phyloP scores from a whole-genome alignment of 352 stramenopile species.

The Phytophthora pisi region DNA sequence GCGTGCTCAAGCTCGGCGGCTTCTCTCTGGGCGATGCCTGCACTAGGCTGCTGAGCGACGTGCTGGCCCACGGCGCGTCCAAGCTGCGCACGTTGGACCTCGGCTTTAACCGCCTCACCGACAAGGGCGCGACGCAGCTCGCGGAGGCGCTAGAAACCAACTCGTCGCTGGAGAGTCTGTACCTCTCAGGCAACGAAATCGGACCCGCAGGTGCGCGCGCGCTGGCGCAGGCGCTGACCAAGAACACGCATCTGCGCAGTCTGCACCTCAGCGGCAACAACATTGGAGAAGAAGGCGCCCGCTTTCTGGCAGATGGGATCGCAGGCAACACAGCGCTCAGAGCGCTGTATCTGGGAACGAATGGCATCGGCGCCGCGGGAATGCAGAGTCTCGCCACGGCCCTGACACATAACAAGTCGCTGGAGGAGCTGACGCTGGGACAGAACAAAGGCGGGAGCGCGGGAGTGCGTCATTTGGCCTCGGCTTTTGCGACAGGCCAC shows the following conservation, averaged over 20 bases:
- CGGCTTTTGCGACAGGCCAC: conserved; percentile 56
- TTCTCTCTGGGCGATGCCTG: conserved; percentile 77
- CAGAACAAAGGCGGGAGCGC: conserved; percentile 77
- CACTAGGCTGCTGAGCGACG: conserved; percentile 60
- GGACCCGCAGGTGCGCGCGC: conserved; percentile 54
- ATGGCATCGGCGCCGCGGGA: conserved; percentile 72
- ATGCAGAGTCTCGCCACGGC: conserved; percentile 64
- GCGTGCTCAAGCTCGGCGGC: conserved; percentile 76
- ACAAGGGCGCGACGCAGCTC: conserved; percentile 64
- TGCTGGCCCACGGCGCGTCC: conserved; percentile 44
- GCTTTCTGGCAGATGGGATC: conserved; percentile 56
- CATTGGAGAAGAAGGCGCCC: conserved; percentile 76
- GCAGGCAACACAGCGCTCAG: conserved; percentile 54
- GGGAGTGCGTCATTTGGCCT: conserved; percentile 63
- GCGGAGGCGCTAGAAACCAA: conserved; percentile 67
- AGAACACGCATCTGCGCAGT: conserved; percentile 65
- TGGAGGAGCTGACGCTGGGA: conserved; percentile 78
- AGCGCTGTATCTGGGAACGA: conserved; percentile 80
- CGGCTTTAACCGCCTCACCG: conserved; percentile 82
- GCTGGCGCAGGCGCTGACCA: conserved; percentile 52
- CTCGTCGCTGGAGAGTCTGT: conserved; percentile 68
- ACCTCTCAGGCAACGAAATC: conserved; percentile 85
- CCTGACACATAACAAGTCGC: conserved; percentile 56
- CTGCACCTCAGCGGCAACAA: conserved; percentile 86
- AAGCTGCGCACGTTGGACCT: conserved; percentile 73